phyloP scores from a whole-genome alignment of 2,329 filamentous ascomycete genomes.

The Sclerotinia subarctica region DNA sequence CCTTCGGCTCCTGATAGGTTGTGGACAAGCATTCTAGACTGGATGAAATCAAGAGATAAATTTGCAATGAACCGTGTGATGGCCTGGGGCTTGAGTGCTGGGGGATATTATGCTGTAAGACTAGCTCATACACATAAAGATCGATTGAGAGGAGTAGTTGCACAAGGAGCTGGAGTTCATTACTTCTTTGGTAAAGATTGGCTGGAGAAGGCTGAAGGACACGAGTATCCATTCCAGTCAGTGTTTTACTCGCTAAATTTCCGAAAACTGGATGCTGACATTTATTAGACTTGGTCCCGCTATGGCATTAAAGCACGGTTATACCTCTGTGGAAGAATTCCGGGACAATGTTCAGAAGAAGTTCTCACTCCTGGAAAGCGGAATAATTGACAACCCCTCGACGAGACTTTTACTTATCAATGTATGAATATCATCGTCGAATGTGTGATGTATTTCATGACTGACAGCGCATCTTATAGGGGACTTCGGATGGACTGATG shows the following conservation, averaged over 20 bases:
- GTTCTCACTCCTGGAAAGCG: constrained; percentile 60
- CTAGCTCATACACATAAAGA: constrained; percentile 64
- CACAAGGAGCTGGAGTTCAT: constrained; percentile 62
- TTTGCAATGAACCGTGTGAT: constrained; percentile 58
- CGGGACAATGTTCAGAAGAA: constrained; percentile 53
- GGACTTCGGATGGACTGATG: constrained; percentile 61
- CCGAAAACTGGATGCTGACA: constrained; percentile 7
- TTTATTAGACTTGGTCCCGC: constrained; percentile 48
- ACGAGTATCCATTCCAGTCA: constrained; percentile 62
- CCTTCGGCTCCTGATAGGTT: constrained; percentile 58
- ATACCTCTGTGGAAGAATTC: constrained; percentile 53
- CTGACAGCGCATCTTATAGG: constrained; percentile 40
- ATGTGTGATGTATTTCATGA: background rate
- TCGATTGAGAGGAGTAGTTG: constrained; percentile 53
- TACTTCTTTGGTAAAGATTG: constrained; percentile 58
- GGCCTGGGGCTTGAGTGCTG: constrained; percentile 63
- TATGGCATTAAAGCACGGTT: constrained; percentile 62
- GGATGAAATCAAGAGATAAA: constrained; percentile 49
- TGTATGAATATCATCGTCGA: constrained; percentile 40
- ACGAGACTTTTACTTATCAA: constrained; percentile 60
- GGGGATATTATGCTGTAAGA: constrained; percentile 66
- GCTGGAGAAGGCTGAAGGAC: constrained; percentile 59
- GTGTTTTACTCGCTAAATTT: constrained; percentile 30
- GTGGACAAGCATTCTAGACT: constrained; percentile 60
- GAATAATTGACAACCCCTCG: constrained; percentile 54